phyloP scores from a whole-genome alignment of 306 rosid species.

The Pachyrhizus erosus region DNA sequence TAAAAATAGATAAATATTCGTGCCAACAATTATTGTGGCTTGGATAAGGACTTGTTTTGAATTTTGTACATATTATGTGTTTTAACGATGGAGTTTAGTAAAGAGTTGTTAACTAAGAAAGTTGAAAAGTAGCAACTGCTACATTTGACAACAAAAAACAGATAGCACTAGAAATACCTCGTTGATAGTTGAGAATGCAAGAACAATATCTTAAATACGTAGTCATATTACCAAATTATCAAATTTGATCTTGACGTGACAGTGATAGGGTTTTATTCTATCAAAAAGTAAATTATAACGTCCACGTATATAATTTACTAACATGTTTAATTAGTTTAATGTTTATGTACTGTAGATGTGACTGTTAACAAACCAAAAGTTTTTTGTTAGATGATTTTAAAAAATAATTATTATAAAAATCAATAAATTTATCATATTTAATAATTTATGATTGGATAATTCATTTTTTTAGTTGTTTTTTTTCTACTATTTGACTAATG shows the following conservation, averaged over 20 bases:
- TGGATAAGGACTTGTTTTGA: slow-evolving; percentile 21
- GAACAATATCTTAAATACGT: background rate
- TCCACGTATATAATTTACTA: background rate
- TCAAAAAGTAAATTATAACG: background rate
- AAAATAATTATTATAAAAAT: no score
- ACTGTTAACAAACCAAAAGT: no score
- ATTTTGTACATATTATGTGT: slow-evolving; percentile 30
- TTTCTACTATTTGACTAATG: background rate
- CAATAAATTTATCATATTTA: no score
- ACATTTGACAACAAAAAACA: background rate
- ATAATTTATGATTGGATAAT: no score
- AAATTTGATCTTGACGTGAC: background rate
- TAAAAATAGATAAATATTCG: background rate
- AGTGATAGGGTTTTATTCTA: background rate
- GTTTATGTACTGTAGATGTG: no score
- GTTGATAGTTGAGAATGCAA: slow-evolving; percentile 6
- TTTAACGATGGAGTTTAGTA: slow-evolving; percentile 10
- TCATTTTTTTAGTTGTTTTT: background rate
- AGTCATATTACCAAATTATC: background rate
- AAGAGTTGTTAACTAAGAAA: background rate
- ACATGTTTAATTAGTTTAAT: background rate
- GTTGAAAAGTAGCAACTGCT: background rate
- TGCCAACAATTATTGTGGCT: slow-evolving; percentile 19
- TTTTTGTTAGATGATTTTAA: no score
- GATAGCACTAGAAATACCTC: background rate